Evolutionary conservation across 2,329 filamentous ascomycete genomes (phyloP).

Genomic region (Hirsutella minnesotensis): DNA sequence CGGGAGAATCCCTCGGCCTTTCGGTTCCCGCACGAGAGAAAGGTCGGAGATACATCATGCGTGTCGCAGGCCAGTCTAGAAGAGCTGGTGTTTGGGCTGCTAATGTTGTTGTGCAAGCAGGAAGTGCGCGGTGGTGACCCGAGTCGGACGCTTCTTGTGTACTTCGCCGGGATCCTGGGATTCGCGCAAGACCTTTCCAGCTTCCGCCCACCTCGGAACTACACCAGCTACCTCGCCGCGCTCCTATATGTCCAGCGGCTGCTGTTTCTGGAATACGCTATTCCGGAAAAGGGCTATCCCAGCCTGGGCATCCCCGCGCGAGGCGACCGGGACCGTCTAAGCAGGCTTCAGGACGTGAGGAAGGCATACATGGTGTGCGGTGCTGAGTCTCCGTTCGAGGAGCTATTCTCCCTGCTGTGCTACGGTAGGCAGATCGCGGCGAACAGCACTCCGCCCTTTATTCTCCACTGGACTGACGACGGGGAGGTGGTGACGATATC

Average conservation of each 20-base stretch:
- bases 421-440: neutral
- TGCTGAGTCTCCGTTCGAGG: neutral
- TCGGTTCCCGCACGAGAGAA: neutral
- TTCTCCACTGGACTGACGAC: neutral
- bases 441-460: neutral
- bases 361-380: neutral
- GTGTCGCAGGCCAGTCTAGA: neutral
- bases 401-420: neutral
- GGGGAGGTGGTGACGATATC: neutral
- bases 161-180: neutral
- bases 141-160: neutral
- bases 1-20: neutral
- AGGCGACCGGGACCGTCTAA: neutral
- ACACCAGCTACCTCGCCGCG: neutral
- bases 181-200: neutral
- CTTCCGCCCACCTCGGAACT: neutral
- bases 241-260: neutral
- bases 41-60: neutral
- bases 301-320: neutral
- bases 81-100: neutral
- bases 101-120: neutral
- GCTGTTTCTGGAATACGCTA: neutral
- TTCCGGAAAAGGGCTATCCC: neutral
- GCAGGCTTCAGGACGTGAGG: neutral
- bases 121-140: neutral